Conservation (phyloP, 805 yeast genomes). For the Myxozyma vanderwaltii region DNA sequence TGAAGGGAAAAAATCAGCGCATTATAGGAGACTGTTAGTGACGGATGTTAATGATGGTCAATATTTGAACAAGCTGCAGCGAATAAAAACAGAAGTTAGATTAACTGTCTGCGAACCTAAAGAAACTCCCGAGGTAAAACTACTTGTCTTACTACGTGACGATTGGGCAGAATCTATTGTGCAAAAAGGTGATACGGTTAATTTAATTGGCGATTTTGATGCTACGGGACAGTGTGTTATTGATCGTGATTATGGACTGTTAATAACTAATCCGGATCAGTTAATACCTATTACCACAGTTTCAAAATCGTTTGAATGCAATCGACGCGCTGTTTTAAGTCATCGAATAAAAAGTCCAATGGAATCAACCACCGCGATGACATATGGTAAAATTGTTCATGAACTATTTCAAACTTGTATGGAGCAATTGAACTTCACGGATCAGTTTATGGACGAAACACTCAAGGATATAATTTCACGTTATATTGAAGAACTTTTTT, state of each 20-base stretch:
- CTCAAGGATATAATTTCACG: constrained; percentile 35
- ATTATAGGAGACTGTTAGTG: background rate
- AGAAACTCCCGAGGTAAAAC: too few relatives aligned
- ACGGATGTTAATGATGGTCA: background rate
- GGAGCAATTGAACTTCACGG: constrained; percentile 44
- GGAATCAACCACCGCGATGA: constrained; percentile 61
- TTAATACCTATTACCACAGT: constrained; percentile 79
- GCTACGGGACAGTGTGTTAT: constrained; percentile 37
- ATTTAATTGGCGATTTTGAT: constrained; percentile 40
- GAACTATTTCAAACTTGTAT: constrained; percentile 67
- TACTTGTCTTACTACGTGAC: constrained; percentile 34
- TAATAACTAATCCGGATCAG: constrained; percentile 82
- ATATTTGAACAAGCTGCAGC: background rate
- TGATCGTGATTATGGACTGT: constrained; percentile 56
- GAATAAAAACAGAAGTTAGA: constrained; percentile 1
- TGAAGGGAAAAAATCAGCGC: background rate
- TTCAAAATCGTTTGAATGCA: constrained; percentile 74
- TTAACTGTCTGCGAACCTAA: background rate
- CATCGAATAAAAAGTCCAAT: constrained; percentile 63
- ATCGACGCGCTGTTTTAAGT: constrained; percentile 66
- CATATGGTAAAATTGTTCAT: constrained; percentile 85
- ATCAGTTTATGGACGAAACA: constrained; percentile 44
- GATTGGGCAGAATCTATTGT: constrained; percentile 39
- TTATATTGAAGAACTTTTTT: constrained; percentile 37
- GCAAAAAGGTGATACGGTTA: constrained; percentile 39